These are phyloP conservation scores for Neurospora sp. DNA, from an alignment of 2,329 filamentous ascomycete genomes.

Conservation along the genomic window DNA sequence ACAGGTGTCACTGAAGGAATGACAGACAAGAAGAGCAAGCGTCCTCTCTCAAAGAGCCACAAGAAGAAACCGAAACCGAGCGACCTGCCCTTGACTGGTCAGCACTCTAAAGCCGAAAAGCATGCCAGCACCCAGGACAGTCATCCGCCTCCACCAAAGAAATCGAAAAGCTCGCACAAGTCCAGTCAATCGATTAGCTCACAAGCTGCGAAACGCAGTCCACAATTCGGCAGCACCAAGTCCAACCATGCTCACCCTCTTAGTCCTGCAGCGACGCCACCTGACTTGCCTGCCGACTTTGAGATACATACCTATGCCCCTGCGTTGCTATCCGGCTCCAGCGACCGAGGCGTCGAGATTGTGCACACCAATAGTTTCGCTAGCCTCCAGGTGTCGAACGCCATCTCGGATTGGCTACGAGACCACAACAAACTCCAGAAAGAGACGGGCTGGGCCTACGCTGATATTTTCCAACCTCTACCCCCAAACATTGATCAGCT, in stretches of 20 bases:
- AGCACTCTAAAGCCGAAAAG: slow-evolving; percentile 46
- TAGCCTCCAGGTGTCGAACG: slow-evolving; percentile 64
- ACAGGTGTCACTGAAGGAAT: slow-evolving; percentile 35
- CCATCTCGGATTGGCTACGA: slow-evolving; percentile 68
- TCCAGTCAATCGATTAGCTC: slow-evolving; percentile 66
- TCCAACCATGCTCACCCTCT: slow-evolving; percentile 46
- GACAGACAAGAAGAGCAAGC: slow-evolving; percentile 62
- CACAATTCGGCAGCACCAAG: slow-evolving; percentile 55
- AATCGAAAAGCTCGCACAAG: slow-evolving; percentile 72
- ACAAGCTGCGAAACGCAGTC: slow-evolving; percentile 54
- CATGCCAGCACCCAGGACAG: slow-evolving; percentile 35
- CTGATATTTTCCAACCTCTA: slow-evolving; percentile 58
- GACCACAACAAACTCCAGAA: slow-evolving; percentile 59
- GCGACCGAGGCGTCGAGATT: slow-evolving; percentile 48
- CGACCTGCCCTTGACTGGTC: slow-evolving; percentile 59
- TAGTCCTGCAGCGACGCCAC: slow-evolving; percentile 70
- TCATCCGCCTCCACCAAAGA: slow-evolving; percentile 58
- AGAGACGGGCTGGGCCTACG: slow-evolving; percentile 55
- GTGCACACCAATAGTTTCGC: slow-evolving; percentile 69
- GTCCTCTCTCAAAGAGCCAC: slow-evolving; percentile 67
- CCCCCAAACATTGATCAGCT: slow-evolving; percentile 33
- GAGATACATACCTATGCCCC: slow-evolving; percentile 61
- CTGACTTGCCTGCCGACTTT: slow-evolving; percentile 53
- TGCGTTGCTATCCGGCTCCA: slow-evolving; percentile 68
- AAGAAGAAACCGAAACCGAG: slow-evolving; percentile 79